Percentiles rank a stretch among this genome's conserved stretches.
These are phyloP conservation scores for Deakozyma indianensis DNA, from an alignment of 805 yeast species.

Conservation along the genomic window DNA sequence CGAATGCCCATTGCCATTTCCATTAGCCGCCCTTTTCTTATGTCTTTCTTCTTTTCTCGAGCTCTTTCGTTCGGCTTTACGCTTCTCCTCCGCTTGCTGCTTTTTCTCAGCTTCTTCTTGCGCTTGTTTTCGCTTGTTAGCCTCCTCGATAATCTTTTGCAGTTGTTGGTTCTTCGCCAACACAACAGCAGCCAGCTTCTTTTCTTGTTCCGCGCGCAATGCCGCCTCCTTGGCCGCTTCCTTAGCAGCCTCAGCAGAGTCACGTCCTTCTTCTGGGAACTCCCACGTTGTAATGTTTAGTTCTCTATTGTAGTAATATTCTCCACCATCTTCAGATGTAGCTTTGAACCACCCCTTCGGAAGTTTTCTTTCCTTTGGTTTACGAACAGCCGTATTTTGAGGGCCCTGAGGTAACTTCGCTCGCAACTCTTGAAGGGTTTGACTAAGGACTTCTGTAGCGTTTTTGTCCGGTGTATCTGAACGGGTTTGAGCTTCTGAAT, in stretches of 20 bases:
- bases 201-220: constrained; percentile 14
- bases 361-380: constrained; percentile 13
- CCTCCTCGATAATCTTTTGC: constrained; percentile 28
- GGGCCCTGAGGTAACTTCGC: neutral
- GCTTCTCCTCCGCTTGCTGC: constrained; percentile 24
- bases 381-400: neutral
- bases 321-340: constrained; percentile 28
- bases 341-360: constrained; percentile 61
- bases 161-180: constrained; percentile 7
- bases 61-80: constrained; percentile 9
- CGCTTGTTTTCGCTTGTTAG: constrained; percentile 12
- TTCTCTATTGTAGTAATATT: constrained; percentile 41
- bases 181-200: constrained; percentile 11
- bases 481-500: constrained; percentile 1
- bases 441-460: neutral
- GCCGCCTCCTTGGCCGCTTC: constrained; percentile 18
- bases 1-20: neutral
- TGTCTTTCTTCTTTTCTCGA: constrained; percentile 2
- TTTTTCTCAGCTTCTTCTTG: constrained; percentile 14
- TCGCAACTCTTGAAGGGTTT: neutral
- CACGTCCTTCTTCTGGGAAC: constrained; percentile 29
- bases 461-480: neutral
- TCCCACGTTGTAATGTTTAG: constrained; percentile 44
- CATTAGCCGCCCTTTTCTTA: neutral
- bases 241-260: constrained; percentile 2